Evolutionary conservation across 441 rosid species (phyloP).

Genomic region (Pelargonium australe): DNA sequence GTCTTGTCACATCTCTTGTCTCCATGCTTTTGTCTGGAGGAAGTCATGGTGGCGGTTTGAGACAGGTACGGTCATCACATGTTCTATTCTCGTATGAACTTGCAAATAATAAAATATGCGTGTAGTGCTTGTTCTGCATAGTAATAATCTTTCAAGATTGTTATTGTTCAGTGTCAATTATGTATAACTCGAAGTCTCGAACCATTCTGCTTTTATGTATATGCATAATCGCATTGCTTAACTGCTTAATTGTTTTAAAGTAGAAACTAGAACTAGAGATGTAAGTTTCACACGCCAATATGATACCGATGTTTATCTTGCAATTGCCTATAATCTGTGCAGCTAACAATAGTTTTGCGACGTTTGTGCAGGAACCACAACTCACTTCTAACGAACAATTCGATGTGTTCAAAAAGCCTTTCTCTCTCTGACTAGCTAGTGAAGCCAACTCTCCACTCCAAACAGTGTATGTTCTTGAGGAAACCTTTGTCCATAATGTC

Average conservation of each 20-base stretch:
- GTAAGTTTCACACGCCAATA: not conserved
- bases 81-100: not conserved
- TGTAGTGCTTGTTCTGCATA: not conserved
- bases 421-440: constrained; percentile 24
- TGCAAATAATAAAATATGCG: not conserved
- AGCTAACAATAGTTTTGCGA: not conserved
- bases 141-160: not conserved
- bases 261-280: too few relatives aligned
- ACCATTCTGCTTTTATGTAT: too few relatives aligned
- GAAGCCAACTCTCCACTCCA: too few relatives aligned
- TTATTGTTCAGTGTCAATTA: too few relatives aligned
- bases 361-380: constrained; percentile 53
- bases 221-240: too few relatives aligned
- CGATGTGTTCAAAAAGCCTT: constrained; percentile 38
- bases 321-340: not conserved
- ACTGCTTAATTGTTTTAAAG: too few relatives aligned
- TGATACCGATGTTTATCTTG: not conserved
- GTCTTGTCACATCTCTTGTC: constrained; percentile 34
- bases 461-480: too few relatives aligned
- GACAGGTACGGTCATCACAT: constrained; percentile 25
- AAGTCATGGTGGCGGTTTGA: constrained; percentile 22
- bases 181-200: too few relatives aligned
- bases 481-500: too few relatives aligned
- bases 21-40: constrained; percentile 28
- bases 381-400: constrained; percentile 39